phyloP scores from a whole-genome alignment of 441 rosid genomes.

The Croton laevigatus region DNA sequence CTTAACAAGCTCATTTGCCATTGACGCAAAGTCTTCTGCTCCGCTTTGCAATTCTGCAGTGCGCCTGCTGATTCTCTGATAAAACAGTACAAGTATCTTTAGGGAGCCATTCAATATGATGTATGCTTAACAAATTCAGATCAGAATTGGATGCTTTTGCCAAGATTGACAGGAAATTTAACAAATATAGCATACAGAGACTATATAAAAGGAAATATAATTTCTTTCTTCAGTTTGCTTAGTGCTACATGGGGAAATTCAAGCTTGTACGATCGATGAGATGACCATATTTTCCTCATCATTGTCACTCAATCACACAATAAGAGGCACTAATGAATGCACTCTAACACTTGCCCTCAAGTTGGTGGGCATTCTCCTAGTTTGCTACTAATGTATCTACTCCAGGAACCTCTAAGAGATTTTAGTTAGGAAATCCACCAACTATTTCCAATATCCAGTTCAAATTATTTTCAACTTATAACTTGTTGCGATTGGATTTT shows the following conservation, averaged over 20 bases:
- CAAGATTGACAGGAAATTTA: neutral
- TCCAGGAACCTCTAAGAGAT: no score
- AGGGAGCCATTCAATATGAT: slow-evolving; percentile 3
- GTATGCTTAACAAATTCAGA: neutral
- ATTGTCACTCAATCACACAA: neutral
- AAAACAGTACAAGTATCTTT: slow-evolving; percentile 6
- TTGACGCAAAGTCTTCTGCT: slow-evolving; percentile 65
- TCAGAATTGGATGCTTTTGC: neutral
- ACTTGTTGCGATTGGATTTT: no score
- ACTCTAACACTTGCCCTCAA: no score
- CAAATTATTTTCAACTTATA: no score
- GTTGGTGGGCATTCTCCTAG: no score
- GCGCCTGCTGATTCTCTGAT: slow-evolving; percentile 54
- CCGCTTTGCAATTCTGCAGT: slow-evolving; percentile 60
- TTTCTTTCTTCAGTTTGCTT: neutral
- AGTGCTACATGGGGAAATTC: neutral
- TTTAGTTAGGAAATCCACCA: no score
- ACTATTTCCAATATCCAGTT: no score
- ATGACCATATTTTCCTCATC: neutral
- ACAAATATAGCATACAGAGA: neutral
- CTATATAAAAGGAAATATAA: neutral
- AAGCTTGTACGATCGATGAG: neutral
- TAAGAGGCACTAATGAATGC: no score
- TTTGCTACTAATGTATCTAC: no score
- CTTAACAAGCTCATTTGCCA: slow-evolving; percentile 66